These are phyloP conservation scores for Entelexis sorbosivorans DNA, from an alignment of 1,139 yeast genomes.

Conservation along the genomic window DNA sequence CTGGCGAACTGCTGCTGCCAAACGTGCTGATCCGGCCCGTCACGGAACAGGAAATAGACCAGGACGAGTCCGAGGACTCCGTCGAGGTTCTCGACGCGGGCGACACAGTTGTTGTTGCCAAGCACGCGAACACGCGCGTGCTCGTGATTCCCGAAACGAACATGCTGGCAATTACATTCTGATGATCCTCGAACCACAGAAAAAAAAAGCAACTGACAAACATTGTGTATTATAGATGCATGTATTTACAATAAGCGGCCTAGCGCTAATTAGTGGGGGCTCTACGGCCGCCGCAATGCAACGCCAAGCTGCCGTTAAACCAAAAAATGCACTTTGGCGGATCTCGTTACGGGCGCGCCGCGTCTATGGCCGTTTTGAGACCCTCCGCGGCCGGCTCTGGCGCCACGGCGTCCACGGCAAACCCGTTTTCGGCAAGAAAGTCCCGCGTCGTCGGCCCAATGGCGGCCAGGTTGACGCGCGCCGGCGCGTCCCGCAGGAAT, in stretches of 20 bases:
- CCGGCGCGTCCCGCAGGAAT: constrained; percentile 15
- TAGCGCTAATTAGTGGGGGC: too few species aligned
- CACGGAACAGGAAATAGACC: constrained; percentile 40
- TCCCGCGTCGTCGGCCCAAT: constrained; percentile 90
- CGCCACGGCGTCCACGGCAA: constrained; percentile 56
- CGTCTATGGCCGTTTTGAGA: constrained; percentile 35
- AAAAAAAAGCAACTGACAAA: too few species aligned
- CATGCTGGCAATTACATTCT: constrained; percentile 50
- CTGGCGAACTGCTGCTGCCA: constrained; percentile 66
- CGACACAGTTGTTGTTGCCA: constrained; percentile 37
- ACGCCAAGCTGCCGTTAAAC: too few species aligned
- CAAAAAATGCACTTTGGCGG: too few species aligned
- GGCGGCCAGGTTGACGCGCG: constrained; percentile 45
- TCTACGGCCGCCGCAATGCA: too few species aligned
- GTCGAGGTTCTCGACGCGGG: not conserved
- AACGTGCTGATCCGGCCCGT: constrained; percentile 40
- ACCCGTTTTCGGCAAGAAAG: constrained; percentile 42
- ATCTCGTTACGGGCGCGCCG: too few species aligned
- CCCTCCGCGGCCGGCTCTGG: constrained; percentile 60
- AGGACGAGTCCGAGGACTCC: constrained; percentile 1
- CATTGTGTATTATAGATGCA: too few species aligned
- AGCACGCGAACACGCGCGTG: constrained; percentile 57
- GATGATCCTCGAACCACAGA: constrained; percentile 16
- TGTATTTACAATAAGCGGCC: too few species aligned
- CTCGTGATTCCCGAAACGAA: constrained; percentile 65